Base-by-base conservation (phyloP, 805 yeast species). In the Candida lessepsii region DNA sequence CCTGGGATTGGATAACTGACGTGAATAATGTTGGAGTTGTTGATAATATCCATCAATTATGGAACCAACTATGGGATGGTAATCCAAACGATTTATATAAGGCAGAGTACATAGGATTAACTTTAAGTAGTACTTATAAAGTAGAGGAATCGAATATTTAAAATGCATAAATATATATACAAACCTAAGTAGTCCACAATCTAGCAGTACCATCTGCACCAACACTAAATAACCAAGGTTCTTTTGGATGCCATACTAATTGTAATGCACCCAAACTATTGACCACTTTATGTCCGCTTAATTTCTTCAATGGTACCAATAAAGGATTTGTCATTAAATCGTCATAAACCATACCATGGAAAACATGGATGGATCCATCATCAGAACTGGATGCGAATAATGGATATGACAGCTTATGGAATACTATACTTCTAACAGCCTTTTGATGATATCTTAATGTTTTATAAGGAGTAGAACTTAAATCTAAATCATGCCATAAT, bases 141-240 rank as follows among this genome's bases (percentile, higher is more conserved):
- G 14, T 27, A 30, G 33, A 13, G n/a, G 30, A 29, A 9, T 34
- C 14, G 35, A 18, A 14, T 40, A 33, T 6, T 16, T 28, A 5
- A 9, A 28, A 19, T 20, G 18, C 38, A 20, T 40, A 20, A 20
- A 21, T n/a, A 21, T 31, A 30, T 34, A 29, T 29, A 31, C 35
- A 32, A 20, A 15, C 30, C 17, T 58, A 69, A n/a, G 96, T 86
- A 19, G 99, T 93, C 99, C 99, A 93, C 56, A 93, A 69, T 57
- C 96, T 81, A 5, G 97, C 98, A 29, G 88, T 80, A 45, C 95
- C 88, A 65, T 93, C 99, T 16, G 98, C 98, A 54, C 98, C 99
- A 9, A 96, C 87, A 58, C 93, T 83, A 62, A 93, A 89, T 57
- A 93, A 73, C 99, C 99, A 93, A 0, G 99, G 96, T 67, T 93